These are phyloP conservation scores for Penicillium longicatenatum DNA, from an alignment of 495 filamentous ascomycete species.

Conservation along the genomic window DNA sequence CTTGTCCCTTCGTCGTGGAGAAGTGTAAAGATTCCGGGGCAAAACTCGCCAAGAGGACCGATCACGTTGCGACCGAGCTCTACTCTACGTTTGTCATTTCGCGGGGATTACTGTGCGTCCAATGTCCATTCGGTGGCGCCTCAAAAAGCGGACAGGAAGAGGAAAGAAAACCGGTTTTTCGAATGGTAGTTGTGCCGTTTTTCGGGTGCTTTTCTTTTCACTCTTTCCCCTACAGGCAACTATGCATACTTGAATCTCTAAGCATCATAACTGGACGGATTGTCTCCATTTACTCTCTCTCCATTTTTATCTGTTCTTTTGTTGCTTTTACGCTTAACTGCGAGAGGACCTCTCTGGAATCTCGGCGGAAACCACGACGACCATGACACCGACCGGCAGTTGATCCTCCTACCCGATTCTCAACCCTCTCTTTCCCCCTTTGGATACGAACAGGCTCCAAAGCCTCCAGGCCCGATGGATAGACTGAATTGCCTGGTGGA, in stretches of 20 bases:
- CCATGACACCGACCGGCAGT: neutral
- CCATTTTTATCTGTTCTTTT: too few relatives aligned
- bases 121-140: too few relatives aligned
- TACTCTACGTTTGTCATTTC: neutral
- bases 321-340: neutral
- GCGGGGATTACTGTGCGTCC: neutral
- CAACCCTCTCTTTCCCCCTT: neutral
- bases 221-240: neutral
- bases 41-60: too few relatives aligned
- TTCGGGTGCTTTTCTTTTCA: neutral
- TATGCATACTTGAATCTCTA: neutral
- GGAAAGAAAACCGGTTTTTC: neutral
- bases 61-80: neutral
- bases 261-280: neutral
- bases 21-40: neutral
- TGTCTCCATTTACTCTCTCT: too few relatives aligned
- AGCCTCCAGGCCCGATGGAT: neutral
- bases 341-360: neutral
- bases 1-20: neutral
- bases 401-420: neutral
- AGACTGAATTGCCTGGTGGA: conserved; percentile 1
- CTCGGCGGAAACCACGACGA: neutral
- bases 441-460: neutral
- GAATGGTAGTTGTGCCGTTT: neutral
- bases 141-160: neutral